phyloP scores from a whole-genome alignment of 2,329 filamentous ascomycete species.

The Alternaria sp. region DNA sequence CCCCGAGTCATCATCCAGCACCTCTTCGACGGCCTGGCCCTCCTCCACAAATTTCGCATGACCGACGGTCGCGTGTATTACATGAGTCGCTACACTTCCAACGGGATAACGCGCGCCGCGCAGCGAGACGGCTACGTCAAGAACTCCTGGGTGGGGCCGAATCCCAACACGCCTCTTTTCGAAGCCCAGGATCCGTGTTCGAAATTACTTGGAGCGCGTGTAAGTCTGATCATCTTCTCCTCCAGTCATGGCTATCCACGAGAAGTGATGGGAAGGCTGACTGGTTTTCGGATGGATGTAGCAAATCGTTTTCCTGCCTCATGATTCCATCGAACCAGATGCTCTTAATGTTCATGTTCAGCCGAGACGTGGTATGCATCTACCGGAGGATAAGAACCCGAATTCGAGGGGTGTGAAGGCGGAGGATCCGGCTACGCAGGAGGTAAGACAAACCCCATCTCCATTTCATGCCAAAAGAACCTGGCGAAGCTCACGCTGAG shows the following conservation, averaged over 20 bases:
- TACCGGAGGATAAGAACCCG: not conserved
- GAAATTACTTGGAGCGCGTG: not conserved
- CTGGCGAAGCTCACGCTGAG: not conserved
- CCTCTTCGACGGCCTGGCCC: not conserved
- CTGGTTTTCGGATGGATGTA: not conserved
- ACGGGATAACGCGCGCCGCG: not conserved
- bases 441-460: not conserved
- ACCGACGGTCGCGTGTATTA: slow-evolving; percentile 1
- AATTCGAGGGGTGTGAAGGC: not conserved
- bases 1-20: not conserved
- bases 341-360: not conserved
- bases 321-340: not conserved
- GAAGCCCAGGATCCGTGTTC: not conserved
- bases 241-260: not conserved
- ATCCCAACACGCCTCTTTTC: not conserved
- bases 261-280: not conserved
- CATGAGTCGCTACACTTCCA: not conserved
- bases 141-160: not conserved
- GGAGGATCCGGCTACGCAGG: not conserved
- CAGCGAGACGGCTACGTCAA: not conserved
- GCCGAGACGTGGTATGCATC: not conserved
- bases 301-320: not conserved
- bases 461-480: not conserved
- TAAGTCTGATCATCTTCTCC: not conserved
- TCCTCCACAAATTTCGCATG: slow-evolving; percentile 1